Evolutionary conservation across 306 rosid species (phyloP).

Genomic region (Quercus gilva): DNA sequence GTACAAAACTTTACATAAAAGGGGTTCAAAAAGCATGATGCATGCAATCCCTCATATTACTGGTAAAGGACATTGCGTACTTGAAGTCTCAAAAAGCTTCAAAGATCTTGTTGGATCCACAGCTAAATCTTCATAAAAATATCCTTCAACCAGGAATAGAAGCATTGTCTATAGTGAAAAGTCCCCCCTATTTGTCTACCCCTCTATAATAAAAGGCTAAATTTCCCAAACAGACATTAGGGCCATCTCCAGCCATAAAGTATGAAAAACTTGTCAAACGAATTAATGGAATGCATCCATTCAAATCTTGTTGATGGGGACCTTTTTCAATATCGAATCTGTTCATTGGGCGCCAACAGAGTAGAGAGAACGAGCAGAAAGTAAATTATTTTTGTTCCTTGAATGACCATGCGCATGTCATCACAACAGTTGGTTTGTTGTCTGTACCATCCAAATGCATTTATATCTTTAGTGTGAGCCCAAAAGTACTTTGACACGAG

Average conservation of each 20-base stretch:
- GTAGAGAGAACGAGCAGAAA: not conserved
- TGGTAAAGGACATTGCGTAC: conserved; percentile 54
- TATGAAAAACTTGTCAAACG: conserved; percentile 36
- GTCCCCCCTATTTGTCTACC: not conserved
- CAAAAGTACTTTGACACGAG: no score
- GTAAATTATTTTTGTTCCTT: not conserved
- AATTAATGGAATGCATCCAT: conserved; percentile 37
- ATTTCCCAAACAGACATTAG: conserved; percentile 24
- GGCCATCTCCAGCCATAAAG: conserved; percentile 26
- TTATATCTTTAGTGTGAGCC: not conserved
- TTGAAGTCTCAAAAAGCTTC: conserved; percentile 40
- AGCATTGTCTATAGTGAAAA: conserved; percentile 22
- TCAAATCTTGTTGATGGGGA: conserved; percentile 41
- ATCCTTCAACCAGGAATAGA: conserved; percentile 1
- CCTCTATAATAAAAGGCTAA: not conserved
- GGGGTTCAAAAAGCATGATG: conserved; percentile 20
- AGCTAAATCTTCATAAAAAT: conserved; percentile 23
- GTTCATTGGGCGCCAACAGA: not conserved
- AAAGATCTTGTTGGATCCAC: conserved; percentile 49
- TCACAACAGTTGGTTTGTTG: not conserved
- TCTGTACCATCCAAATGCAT: conserved; percentile 9
- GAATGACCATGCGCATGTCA: not conserved
- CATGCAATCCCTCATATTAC: conserved; percentile 36
- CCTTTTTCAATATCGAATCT: conserved; percentile 7
- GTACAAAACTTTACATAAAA: conserved; percentile 6